Base-by-base conservation (phyloP, 768 basidiomycete genomes). In the Tephrocybe rancida region DNA sequence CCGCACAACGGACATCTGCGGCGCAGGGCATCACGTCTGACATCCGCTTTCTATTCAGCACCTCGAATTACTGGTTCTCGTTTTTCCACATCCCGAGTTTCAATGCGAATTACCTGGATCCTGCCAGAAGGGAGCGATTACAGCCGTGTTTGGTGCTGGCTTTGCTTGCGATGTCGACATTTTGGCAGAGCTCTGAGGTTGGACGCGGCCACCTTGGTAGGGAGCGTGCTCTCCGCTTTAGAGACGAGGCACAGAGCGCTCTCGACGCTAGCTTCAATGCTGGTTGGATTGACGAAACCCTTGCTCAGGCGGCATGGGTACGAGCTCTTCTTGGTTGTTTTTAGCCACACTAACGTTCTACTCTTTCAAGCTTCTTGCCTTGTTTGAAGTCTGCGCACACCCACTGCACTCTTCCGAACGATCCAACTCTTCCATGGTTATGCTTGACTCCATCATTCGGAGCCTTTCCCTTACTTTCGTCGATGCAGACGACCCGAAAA, bases 301-400 rank as follows among this genome's bases (percentile, higher is more conserved):
- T 90, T 6, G 87, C 84, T 11, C 86, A 91, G 68, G 86, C 88
- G 32, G 85, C 87, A 50, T 91, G 86, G 86, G 88, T 89, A 65
- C 59, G 81, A 58, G 25, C 7, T 21, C 37, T 47, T 19, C 10
- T 50, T 24, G 37, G 38, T 34, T 52, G 49, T 4, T 52, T 35
- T 29, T 39, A 47, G 14, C 41, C n/a, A 38, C 48, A 18, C 51
- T 44, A 14, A 44, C 6, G 2, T 18, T 37, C 50, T 44, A 27
- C 18, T 16, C 3, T 37, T 19, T 6, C 29, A 4, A 90, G 88
- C 67, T 92, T 30, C 67, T 91, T 35, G 80, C 88, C 10, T 69
- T 89, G 56, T 91, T 90, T 56, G 87, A 90, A 64, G 69, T 88
- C 52, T 88, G 83, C 55, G 78, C 85, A 0, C 87, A 90, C 65